A percentile compares a stretch with the other conserved stretches of the same genome.
Evolutionary conservation across 129 eudicot species (phyloP).

Genomic region (Helianthus tuberosus): DNA sequence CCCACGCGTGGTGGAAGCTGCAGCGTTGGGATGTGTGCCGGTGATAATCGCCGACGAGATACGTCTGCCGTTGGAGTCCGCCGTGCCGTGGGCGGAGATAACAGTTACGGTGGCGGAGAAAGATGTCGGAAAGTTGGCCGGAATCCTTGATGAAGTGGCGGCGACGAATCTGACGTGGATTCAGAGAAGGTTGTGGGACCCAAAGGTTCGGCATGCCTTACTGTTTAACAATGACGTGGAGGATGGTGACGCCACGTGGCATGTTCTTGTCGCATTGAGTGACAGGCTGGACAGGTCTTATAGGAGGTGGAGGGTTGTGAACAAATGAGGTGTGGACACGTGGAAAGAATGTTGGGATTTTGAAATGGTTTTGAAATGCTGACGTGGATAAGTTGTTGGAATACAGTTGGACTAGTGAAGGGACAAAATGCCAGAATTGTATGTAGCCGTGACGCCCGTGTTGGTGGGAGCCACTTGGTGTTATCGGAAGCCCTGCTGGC

Average conservation of each 20-base stretch:
- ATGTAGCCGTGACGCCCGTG: not conserved
- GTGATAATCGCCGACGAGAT: slow-evolving; percentile 87
- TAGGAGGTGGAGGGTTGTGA: slow-evolving; percentile 29
- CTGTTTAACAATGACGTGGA: slow-evolving; percentile 46
- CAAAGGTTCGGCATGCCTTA: slow-evolving; percentile 44
- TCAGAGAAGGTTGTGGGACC: slow-evolving; percentile 69
- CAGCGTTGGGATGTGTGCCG: slow-evolving; percentile 85
- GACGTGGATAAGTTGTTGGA: slow-evolving; percentile 21
- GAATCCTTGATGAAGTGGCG: slow-evolving; percentile 71
- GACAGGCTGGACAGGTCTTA: slow-evolving; percentile 43
- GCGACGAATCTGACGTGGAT: slow-evolving; percentile 54
- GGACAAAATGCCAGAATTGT: not conserved
- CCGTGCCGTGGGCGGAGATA: slow-evolving; percentile 76
- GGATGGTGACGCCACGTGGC: slow-evolving; percentile 87
- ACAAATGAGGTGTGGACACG: slow-evolving; percentile 38
- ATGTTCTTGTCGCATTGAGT: slow-evolving; percentile 45
- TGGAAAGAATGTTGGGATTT: not conserved
- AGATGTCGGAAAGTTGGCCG: slow-evolving; percentile 62
- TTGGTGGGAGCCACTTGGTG: not conserved
- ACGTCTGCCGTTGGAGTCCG: slow-evolving; percentile 59
- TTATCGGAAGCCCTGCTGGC: not conserved
- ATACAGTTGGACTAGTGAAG: slow-evolving; percentile 24
- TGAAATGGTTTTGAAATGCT: not conserved
- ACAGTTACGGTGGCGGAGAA: slow-evolving; percentile 71
- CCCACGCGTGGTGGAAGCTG: slow-evolving; percentile 83